Conservation (phyloP, 345 rosid species). For the Draba incana region DNA sequence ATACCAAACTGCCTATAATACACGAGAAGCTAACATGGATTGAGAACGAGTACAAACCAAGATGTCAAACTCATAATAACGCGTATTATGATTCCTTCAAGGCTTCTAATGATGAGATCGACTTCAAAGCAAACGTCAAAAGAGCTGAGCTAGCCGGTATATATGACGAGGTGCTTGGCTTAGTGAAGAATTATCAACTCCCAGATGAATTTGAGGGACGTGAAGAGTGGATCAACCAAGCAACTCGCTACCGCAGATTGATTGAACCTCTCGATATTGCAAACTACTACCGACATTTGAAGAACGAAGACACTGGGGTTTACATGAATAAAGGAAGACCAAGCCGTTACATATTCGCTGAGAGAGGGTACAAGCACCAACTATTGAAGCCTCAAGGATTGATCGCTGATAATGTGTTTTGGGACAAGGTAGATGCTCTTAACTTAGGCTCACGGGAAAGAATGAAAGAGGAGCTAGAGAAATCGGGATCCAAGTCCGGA, state of each 20-base stretch:
- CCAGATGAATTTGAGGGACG: conserved; percentile 62
- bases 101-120: conserved; percentile 41
- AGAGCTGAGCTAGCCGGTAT: conserved; percentile 81
- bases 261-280: conserved; percentile 81
- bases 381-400: conserved; percentile 17
- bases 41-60: conserved; percentile 45
- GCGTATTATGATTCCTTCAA: conserved; percentile 75
- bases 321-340: conserved; percentile 69
- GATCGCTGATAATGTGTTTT: background rate
- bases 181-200: conserved; percentile 62
- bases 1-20: conserved; percentile 19
- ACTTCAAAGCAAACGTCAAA: conserved; percentile 66
- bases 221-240: conserved; percentile 46
- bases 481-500: conserved; percentile 28
- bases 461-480: background rate
- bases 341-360: conserved; percentile 59
- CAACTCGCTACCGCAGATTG: conserved; percentile 56
- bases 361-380: conserved; percentile 64
- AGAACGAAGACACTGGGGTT: conserved; percentile 84
- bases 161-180: conserved; percentile 67
- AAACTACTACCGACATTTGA: conserved; percentile 73
- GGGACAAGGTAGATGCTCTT: conserved; percentile 18
- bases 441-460: background rate
- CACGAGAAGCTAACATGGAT: conserved; percentile 2
- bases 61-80: conserved; percentile 38